Conservation (phyloP, 805 yeast genomes). For the Teunomyces lycoperdinae region DNA sequence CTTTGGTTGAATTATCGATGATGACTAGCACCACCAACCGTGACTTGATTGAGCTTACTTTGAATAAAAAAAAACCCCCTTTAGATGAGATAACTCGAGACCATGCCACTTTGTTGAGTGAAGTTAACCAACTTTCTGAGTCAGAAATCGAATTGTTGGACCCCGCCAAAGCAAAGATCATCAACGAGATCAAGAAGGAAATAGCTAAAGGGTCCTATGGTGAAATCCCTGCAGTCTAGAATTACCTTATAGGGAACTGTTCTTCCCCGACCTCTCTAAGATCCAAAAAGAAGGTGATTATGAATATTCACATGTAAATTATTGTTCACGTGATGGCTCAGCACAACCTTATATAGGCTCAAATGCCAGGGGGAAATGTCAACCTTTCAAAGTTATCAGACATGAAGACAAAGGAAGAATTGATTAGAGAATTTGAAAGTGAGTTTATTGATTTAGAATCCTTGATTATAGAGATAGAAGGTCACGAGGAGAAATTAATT, state of each 20-base stretch:
- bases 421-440: constrained; percentile 15
- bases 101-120: constrained; percentile 31
- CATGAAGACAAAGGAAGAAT: constrained; percentile 10
- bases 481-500: constrained; percentile 19
- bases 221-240: constrained; percentile 1
- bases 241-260: neutral
- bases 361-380: neutral
- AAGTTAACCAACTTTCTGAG: constrained; percentile 26
- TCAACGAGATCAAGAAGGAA: constrained; percentile 16
- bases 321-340: neutral
- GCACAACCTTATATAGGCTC: too few species aligned
- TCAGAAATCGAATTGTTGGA: constrained; percentile 29
- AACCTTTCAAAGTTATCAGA: neutral
- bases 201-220: constrained; percentile 23
- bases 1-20: constrained; percentile 69
- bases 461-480: constrained; percentile 25
- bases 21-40: constrained; percentile 32
- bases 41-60: constrained; percentile 35
- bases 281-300: neutral
- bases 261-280: neutral
- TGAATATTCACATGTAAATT: neutral
- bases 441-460: constrained; percentile 25
- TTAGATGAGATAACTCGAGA: constrained; percentile 29
- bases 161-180: constrained; percentile 16
- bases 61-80: constrained; percentile 30